A percentile compares a stretch with the other conserved stretches of the same genome.
Evolutionary conservation across 768 basidiomycete species (phyloP).

Genomic region (Neoboletus brunneissimus): DNA sequence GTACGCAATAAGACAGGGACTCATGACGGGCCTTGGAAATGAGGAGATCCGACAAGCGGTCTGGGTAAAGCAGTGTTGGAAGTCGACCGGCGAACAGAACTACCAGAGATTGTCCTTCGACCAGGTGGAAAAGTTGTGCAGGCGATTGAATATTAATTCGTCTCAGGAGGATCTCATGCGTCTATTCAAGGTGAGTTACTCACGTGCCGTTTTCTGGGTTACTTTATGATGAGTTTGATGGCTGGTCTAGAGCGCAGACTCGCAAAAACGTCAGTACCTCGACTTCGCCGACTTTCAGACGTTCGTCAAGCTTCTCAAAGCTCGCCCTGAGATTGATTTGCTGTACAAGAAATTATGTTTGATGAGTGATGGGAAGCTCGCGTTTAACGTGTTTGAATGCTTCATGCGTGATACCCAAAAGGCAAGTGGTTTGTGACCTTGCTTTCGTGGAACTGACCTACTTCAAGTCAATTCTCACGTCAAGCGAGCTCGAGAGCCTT

Average conservation of each 20-base stretch:
- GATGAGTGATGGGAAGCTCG: conserved; percentile 32
- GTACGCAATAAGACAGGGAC: conserved; percentile 60
- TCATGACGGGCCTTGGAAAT: conserved; percentile 67
- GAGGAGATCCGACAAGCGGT: conserved; percentile 61
- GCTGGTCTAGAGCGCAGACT: conserved; percentile 58
- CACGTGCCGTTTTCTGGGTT: background rate
- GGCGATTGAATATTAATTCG: conserved; percentile 63
- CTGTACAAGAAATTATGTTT: conserved; percentile 50
- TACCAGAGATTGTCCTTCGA: conserved; percentile 66
- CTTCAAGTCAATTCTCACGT: conserved; percentile 36
- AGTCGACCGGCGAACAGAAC: conserved; percentile 57
- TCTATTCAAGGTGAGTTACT: conserved; percentile 52
- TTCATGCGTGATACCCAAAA: conserved; percentile 56
- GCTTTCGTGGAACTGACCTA: conserved; percentile 11
- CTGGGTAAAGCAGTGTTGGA: conserved; percentile 86
- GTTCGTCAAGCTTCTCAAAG: conserved; percentile 81
- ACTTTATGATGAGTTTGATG: background rate
- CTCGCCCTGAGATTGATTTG: conserved; percentile 75
- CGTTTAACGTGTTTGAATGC: conserved; percentile 40
- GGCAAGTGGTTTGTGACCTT: conserved; percentile 30
- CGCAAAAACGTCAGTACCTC: conserved; percentile 51
- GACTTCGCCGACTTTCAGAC: conserved; percentile 77
- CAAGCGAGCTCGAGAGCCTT: conserved; percentile 33
- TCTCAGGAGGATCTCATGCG: conserved; percentile 50
- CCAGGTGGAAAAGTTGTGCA: conserved; percentile 70